Evolutionary conservation across 2,329 filamentous ascomycete genomes (phyloP), one percentile per base, ranked within the genome.

Genomic region (Boeremia lycopersici): DNA sequence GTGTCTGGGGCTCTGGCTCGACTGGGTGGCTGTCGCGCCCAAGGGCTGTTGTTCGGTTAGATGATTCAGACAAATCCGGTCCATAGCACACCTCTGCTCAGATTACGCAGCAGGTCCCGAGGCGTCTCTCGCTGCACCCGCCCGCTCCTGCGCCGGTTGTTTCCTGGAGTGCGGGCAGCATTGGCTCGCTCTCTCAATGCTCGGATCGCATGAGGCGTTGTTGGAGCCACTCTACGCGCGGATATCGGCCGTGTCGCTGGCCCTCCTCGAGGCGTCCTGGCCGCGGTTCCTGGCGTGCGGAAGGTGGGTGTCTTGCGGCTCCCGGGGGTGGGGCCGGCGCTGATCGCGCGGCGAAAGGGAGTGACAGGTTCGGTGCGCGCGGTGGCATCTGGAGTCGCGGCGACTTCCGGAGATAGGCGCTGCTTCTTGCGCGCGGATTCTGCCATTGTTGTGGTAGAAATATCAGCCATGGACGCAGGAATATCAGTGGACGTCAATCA

Each of bases 181-280:
- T 76, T 72, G 48, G 71, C 74, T 44, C 82, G 81, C 61, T 82
- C 79, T 68, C 83, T 79, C 26, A 83, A 73, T 9, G 82, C 82
- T 36, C 80, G 77, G 51, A 84, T 77, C 25, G 81, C 81, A 74
- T 84, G 80, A 0, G 83, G 83, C 13, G 83, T 85, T 5, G 81
- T 79, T 8, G 82, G 82, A 13, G 77, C 78, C 15, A 62, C 70
- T 40, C 73, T 64, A 48, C 74, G 67, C 13, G 70, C 61, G 26
- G 73, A 67, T 25, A 73, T 60, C 33, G 72, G 68, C 11, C 73
- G 67, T 38, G 69, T 70, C 40, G 67, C 69, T 39, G 68, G 64
- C 13, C 68, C 68, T 15, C 69, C 64, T 48, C 70, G 67, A 19
- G 74, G 74, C 44, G 74, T 76, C 42, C 68, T 63, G 39, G 60